Evolutionary conservation across 805 yeast genomes (phyloP), one percentile per base, ranked within the genome.

Genomic region (Saccharomycopsis javanensis): DNA sequence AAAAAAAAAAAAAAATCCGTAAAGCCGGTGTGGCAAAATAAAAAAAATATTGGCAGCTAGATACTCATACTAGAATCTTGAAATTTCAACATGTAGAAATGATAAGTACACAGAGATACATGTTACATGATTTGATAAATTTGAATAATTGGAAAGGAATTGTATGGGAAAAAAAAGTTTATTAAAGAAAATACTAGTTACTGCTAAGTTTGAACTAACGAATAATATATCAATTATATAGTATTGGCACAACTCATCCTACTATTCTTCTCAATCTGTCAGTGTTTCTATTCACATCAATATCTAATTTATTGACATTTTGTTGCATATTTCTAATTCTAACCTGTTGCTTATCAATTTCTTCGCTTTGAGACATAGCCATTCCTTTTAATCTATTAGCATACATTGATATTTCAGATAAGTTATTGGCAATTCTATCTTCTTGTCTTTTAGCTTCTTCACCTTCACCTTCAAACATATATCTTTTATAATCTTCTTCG

Each of bases 371-470:
- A 2, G 88, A 75, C 58, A 76, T 67, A 1, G 97, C 97, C 57
- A 88, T 76, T 61, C 75, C 79, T 67, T 83, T 85, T 70, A 92
- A 78, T 60, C 91, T 81, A 55, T 77, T 77, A 34, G 95, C 81
- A 60, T 85, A 80, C 45, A 76, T 76, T 11, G 80, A 78, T 52
- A 92, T 85, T 68, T 86, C 90, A 65, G 87, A 91, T 69, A 92
- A 74, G 66, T 94, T 92, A 61, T 79, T 72, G 56, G 89, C 90
- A 63, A 90, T 80, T 70, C 90, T 97, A 62, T 84, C 80, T 67
- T 92, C 98, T 80, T 89, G 80, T 63, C 83, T 91, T 65, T 90
- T 96, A 69, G 94, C 98, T 68, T 92, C 97, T 53, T 83, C 82
- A 69, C 92, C 97, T 52, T 85, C 86, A 67, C 89, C 97, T n/a